A percentile compares a stretch with the other conserved stretches of the same genome.
Conservation (phyloP, 2,329 filamentous ascomycete species). For the Mollisiaceae sp. region DNA sequence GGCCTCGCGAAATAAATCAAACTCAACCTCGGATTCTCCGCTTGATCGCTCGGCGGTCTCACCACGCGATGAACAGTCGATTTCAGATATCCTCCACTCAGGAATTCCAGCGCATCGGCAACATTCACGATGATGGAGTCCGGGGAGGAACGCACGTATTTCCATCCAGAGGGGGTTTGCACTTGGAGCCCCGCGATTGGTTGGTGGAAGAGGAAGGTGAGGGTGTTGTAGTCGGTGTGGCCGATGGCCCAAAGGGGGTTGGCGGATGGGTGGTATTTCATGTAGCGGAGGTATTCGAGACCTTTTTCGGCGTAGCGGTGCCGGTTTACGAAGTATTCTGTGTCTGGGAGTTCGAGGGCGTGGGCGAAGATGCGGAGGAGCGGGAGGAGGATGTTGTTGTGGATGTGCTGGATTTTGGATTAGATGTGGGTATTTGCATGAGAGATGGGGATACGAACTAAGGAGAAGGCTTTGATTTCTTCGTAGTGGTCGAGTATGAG, state of each 20-base stretch:
- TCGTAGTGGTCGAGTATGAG: conserved; percentile 54
- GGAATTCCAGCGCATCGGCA: conserved; percentile 51
- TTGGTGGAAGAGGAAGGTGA: conserved; percentile 49
- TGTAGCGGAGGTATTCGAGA: conserved; percentile 64
- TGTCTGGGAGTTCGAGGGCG: conserved; percentile 59
- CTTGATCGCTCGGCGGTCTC: conserved; percentile 40
- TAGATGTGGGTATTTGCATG: neutral
- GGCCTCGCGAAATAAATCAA: conserved; percentile 49
- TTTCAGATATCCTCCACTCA: conserved; percentile 52
- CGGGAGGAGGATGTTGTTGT: conserved; percentile 59
- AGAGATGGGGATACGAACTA: neutral
- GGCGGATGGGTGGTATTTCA: conserved; percentile 56
- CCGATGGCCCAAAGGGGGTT: conserved; percentile 53
- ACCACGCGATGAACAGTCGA: conserved; percentile 47
- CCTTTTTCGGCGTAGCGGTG: conserved; percentile 61
- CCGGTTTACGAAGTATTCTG: conserved; percentile 57
- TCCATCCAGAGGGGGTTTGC: conserved; percentile 51
- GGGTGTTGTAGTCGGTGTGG: conserved; percentile 45
- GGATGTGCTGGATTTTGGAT: conserved; percentile 33
- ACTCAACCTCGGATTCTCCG: conserved; percentile 48
- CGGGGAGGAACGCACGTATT: conserved; percentile 53
- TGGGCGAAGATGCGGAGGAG: conserved; percentile 64
- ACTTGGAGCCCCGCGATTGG: conserved; percentile 45
- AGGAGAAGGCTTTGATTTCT: conserved; percentile 58
- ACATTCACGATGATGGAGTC: conserved; percentile 56